These are phyloP conservation scores for Metarhizium anisopliae DNA, from an alignment of 2,329 filamentous ascomycete genomes.

Conservation along the genomic window DNA sequence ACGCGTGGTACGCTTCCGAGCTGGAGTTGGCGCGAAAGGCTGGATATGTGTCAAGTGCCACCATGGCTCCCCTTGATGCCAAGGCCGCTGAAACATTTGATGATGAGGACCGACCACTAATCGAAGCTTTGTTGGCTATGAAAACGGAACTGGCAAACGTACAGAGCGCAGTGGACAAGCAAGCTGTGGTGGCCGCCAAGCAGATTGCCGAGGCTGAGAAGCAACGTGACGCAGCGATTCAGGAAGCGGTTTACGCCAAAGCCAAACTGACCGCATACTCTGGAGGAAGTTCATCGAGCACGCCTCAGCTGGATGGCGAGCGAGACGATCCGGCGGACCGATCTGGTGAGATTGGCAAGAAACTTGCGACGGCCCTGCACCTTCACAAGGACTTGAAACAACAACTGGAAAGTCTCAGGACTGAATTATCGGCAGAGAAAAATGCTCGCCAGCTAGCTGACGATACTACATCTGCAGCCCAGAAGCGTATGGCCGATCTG, in stretches of 20 bases:
- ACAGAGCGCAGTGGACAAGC: conserved; percentile 80
- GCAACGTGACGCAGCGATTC: conserved; percentile 88
- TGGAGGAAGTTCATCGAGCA: conserved; percentile 53
- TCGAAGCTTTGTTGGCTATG: conserved; percentile 91
- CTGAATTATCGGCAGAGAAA: conserved; percentile 73
- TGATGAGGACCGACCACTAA: conserved; percentile 83
- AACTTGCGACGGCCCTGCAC: conserved; percentile 73
- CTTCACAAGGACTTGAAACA: conserved; percentile 72
- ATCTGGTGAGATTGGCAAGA: conserved; percentile 65
- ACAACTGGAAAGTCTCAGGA: conserved; percentile 58
- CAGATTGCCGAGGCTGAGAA: conserved; percentile 90
- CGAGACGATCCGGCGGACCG: conserved; percentile 47
- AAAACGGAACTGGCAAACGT: conserved; percentile 81
- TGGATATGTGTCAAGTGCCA: conserved; percentile 69
- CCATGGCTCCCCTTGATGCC: conserved; percentile 67
- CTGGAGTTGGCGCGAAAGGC: conserved; percentile 83
- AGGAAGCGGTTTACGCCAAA: conserved; percentile 90
- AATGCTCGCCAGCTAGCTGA: conserved; percentile 77
- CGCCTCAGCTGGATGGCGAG: conserved; percentile 49
- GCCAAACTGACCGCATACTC: conserved; percentile 77
- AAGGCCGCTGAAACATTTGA: conserved; percentile 70
- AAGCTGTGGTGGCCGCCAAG: conserved; percentile 75
- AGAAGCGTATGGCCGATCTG: conserved; percentile 74
- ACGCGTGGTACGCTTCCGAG: conserved; percentile 96
- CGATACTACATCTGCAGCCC: conserved; percentile 73